Evolutionary conservation across 345 rosid species (phyloP).

Genomic region (Odontarrhena argentea): DNA sequence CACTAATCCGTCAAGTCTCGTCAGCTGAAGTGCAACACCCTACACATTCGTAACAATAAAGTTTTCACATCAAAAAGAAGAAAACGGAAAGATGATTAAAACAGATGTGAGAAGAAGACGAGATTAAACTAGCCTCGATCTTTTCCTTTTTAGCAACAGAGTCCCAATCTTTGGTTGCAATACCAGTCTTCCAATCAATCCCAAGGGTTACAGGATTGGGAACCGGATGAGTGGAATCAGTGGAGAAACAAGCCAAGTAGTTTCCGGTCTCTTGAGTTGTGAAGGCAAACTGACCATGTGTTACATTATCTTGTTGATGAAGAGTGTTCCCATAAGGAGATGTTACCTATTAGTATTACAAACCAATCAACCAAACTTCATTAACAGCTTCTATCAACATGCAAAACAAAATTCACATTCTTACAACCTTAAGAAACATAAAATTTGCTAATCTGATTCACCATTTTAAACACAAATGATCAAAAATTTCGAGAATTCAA

Average conservation of each 20-base stretch:
- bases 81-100: not conserved
- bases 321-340: constrained; percentile 83
- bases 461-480: constrained; percentile 1
- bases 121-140: constrained; percentile 62
- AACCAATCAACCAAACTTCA: not conserved
- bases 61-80: constrained; percentile 3
- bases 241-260: constrained; percentile 83
- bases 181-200: constrained; percentile 88
- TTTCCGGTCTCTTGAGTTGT: constrained; percentile 82
- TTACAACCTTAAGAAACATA: not conserved
- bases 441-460: constrained; percentile 1
- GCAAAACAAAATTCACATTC: constrained; percentile 5
- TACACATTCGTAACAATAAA: constrained; percentile 27
- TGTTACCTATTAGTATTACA: constrained; percentile 65
- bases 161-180: constrained; percentile 95
- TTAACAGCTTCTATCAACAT: not conserved
- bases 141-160: constrained; percentile 90
- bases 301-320: constrained; percentile 67
- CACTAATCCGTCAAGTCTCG: constrained; percentile 70
- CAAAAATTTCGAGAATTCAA: not conserved
- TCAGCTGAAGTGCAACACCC: constrained; percentile 91
- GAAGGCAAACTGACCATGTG: constrained; percentile 89
- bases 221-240: constrained; percentile 44
- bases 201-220: constrained; percentile 53
- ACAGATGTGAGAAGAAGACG: not conserved